A percentile compares a stretch with the other conserved stretches of the same genome.
These are phyloP conservation scores for Hapsidospora chrysogenum DNA, from an alignment of 495 filamentous ascomycete genomes.

Conservation along the genomic window DNA sequence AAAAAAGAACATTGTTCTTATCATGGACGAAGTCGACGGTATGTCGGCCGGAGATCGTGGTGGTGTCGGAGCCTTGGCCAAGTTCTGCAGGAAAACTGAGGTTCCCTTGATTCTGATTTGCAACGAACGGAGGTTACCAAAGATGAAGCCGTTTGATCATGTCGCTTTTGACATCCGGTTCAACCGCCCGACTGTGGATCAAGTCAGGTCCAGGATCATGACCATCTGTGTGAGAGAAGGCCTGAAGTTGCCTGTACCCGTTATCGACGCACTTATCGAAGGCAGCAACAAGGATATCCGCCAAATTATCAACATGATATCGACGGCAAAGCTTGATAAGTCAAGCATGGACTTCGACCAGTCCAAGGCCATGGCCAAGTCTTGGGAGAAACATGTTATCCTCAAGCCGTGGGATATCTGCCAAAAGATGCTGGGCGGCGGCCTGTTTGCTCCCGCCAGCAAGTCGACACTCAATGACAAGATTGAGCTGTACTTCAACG, in stretches of 20 bases:
- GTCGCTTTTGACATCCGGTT: constrained; percentile 77
- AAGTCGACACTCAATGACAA: constrained; percentile 88
- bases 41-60: constrained; percentile 97
- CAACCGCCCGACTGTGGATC: constrained; percentile 71
- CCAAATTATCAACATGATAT: constrained; percentile 97
- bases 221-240: constrained; percentile 90
- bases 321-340: constrained; percentile 78
- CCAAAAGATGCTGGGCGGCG: constrained; percentile 73
- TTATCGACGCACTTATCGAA: constrained; percentile 91
- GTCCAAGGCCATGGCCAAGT: constrained; percentile 82
- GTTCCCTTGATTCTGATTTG: constrained; percentile 95
- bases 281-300: constrained; percentile 90
- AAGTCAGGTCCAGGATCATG: constrained; percentile 76
- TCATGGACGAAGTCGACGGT: constrained; percentile 99
- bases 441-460: constrained; percentile 67
- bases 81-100: constrained; percentile 85
- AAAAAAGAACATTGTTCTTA: constrained; percentile 83
- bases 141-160: constrained; percentile 94
- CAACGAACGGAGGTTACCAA: constrained; percentile 80
- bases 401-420: constrained; percentile 98
- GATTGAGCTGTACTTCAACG: constrained; percentile 97
- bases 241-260: constrained; percentile 65
- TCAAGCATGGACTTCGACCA: constrained; percentile 61
- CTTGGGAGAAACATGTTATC: constrained; percentile 94
- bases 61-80: constrained; percentile 84